These are phyloP conservation scores for Boletus insuetus DNA, from an alignment of 768 basidiomycete species.

Conservation along the genomic window DNA sequence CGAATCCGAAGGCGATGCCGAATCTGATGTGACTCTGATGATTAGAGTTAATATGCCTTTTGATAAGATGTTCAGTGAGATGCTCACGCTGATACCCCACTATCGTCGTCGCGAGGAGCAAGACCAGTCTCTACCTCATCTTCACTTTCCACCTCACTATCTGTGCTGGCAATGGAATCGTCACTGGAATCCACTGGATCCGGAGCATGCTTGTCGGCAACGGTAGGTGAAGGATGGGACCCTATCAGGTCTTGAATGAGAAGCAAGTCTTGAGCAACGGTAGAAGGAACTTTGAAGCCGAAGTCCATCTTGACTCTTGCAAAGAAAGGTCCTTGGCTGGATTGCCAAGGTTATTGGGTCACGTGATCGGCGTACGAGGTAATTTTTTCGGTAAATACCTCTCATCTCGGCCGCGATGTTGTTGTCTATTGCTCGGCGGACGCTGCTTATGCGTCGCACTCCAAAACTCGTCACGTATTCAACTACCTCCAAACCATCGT, in stretches of 20 bases:
- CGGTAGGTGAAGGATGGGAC: slow-evolving; percentile 7
- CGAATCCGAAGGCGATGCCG: slow-evolving; percentile 41
- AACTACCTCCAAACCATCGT: slow-evolving; percentile 54
- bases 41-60: slow-evolving; percentile 18
- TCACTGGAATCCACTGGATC: slow-evolving; percentile 31
- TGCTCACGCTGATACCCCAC: slow-evolving; percentile 23
- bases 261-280: slow-evolving; percentile 68
- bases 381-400: neutral
- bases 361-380: slow-evolving; percentile 15
- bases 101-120: slow-evolving; percentile 41
- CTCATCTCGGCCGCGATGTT: slow-evolving; percentile 14
- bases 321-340: no score
- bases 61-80: neutral
- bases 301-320: slow-evolving; percentile 18
- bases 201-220: neutral
- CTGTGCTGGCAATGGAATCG: slow-evolving; percentile 53
- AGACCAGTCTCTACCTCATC: slow-evolving; percentile 72
- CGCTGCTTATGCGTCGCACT: neutral
- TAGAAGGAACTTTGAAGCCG: slow-evolving; percentile 59
- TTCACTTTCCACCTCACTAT: slow-evolving; percentile 56
- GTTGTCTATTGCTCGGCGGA: slow-evolving; percentile 4
- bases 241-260: slow-evolving; percentile 70
- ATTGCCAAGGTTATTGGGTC: slow-evolving; percentile 9
- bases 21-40: slow-evolving; percentile 28
- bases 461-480: slow-evolving; percentile 43